Conservation (phyloP, 2,329 filamentous ascomycete genomes). For the Ophiostoma perfectum region DNA sequence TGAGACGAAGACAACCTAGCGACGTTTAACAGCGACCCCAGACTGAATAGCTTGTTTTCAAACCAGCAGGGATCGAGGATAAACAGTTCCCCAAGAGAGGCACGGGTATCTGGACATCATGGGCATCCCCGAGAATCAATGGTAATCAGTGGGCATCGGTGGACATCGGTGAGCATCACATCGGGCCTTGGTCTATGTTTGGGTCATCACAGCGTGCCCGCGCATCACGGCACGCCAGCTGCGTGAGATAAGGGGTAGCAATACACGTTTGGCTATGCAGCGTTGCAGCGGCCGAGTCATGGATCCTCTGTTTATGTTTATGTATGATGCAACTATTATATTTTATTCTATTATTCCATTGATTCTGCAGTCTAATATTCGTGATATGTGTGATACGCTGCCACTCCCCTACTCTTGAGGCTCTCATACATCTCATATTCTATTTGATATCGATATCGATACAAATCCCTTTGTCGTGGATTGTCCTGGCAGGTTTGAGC, state of each 20-base stretch:
- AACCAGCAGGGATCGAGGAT: not conserved
- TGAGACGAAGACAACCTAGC: slow-evolving; percentile 7
- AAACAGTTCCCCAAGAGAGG: not conserved
- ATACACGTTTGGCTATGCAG: not conserved
- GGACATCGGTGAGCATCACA: not conserved
- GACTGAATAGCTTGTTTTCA: slow-evolving; percentile 2
- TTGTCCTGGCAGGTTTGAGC: not conserved
- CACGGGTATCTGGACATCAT: not conserved
- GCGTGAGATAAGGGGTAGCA: not conserved
- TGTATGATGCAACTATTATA: not conserved
- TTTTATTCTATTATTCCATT: too few relatives aligned
- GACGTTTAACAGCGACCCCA: slow-evolving; percentile 6
- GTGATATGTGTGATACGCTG: not conserved
- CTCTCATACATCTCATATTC: not conserved
- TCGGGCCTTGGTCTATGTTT: not conserved
- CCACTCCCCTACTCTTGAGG: not conserved
- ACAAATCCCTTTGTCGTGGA: not conserved
- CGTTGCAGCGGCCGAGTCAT: not conserved
- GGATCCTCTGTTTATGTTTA: not conserved
- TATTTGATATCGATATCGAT: not conserved
- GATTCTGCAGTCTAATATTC: too few relatives aligned
- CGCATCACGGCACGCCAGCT: not conserved
- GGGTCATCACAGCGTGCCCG: not conserved
- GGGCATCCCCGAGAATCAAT: not conserved
- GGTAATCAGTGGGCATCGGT: not conserved